Conservation (phyloP, 1,284 basidiomycete species). For the Fomitopsis palustris region DNA sequence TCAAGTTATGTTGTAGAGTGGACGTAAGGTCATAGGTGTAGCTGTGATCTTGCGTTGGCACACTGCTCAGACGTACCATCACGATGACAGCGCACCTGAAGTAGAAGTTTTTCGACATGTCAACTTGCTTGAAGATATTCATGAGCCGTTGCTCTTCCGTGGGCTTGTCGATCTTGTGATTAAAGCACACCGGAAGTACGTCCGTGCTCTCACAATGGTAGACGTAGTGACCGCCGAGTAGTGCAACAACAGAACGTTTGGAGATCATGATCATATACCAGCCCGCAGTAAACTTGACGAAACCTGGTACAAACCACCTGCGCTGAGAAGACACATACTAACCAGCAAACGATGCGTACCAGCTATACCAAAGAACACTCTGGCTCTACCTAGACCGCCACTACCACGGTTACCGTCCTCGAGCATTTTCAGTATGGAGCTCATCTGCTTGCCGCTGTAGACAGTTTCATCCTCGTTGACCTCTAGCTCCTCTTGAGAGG, state of each 20-base stretch:
- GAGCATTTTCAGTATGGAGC: conserved; percentile 88
- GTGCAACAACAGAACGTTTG: conserved; percentile 87
- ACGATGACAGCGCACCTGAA: conserved; percentile 66
- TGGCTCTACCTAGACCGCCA: conserved; percentile 84
- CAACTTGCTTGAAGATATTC: conserved; percentile 95
- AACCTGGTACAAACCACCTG: conserved; percentile 51
- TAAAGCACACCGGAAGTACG: conserved; percentile 71
- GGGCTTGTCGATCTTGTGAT: conserved; percentile 77
- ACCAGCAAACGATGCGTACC: conserved; percentile 36
- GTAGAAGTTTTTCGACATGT: conserved; percentile 98
- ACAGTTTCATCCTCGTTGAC: conserved; percentile 85
- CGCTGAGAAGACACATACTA: not conserved
- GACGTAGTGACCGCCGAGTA: conserved; percentile 95
- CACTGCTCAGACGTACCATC: not conserved
- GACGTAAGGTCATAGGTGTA: conserved; percentile 98
- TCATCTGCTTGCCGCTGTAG: conserved; percentile 89
- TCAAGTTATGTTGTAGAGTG: conserved; percentile 93
- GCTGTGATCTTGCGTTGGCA: conserved; percentile 38
- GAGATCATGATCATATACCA: conserved; percentile 93
- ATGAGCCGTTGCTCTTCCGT: conserved; percentile 84
- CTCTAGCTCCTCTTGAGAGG: conserved; percentile 66
- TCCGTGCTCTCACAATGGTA: conserved; percentile 96
- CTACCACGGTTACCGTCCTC: conserved; percentile 89
- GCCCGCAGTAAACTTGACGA: conserved; percentile 85
- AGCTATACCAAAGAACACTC: conserved; percentile 77